These are phyloP conservation scores for Pythium monospermum DNA, from an alignment of 352 stramenopile genomes.

Conservation along the genomic window DNA sequence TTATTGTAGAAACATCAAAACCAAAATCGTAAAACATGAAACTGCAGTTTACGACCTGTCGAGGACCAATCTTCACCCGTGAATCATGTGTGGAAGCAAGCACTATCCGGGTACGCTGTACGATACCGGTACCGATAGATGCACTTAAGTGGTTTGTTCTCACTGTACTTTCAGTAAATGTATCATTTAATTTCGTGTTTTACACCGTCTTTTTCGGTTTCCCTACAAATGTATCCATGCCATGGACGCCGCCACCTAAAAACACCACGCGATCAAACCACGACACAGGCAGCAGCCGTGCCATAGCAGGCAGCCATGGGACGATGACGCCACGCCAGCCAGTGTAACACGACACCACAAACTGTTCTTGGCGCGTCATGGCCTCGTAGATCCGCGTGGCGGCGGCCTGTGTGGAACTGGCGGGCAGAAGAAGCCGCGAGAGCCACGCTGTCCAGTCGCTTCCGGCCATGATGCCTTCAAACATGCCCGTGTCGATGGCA, in stretches of 20 bases:
- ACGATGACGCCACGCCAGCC: conserved; percentile 48
- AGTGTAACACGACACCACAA: conserved; percentile 62
- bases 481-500: conserved; percentile 76
- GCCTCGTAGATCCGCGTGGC: conserved; percentile 43
- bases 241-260: conserved; percentile 53
- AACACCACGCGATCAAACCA: conserved; percentile 49
- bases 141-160: no score
- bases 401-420: conserved; percentile 43
- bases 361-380: conserved; percentile 47
- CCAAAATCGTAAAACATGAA: no score
- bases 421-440: conserved; percentile 40
- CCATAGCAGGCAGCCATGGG: conserved; percentile 42
- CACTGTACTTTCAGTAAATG: no score
- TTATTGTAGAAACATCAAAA: no score
- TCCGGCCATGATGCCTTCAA: conserved; percentile 44
- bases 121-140: no score
- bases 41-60: no score
- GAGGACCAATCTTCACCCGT: no score
- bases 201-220: conserved; percentile 13
- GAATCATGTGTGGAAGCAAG: no score
- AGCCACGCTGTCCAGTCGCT: conserved; percentile 33
- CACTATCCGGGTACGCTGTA: no score
- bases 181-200: no score
- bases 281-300: conserved; percentile 49
- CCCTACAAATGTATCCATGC: conserved; percentile 76